Conservation (phyloP, 345 rosid species). For the Orychophragmus violaceus region DNA sequence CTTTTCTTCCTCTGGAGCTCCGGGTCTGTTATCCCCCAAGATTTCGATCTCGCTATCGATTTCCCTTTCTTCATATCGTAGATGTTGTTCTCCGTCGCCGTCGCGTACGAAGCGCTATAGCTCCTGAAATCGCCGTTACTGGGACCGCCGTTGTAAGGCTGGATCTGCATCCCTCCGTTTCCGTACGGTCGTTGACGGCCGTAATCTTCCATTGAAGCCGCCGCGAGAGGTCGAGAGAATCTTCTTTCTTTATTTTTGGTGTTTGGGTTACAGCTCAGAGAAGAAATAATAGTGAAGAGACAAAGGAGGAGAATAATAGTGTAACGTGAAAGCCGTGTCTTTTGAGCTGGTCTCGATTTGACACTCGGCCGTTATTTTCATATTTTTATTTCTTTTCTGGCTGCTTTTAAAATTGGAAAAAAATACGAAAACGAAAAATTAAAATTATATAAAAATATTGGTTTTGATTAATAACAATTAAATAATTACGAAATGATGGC, state of each 20-base stretch:
- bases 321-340: conserved; percentile 11
- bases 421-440: no score
- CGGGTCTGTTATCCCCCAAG: conserved; percentile 62
- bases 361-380: background rate
- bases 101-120: conserved; percentile 55
- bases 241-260: background rate
- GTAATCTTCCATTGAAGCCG: conserved; percentile 56
- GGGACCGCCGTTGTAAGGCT: conserved; percentile 43
- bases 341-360: conserved; percentile 28
- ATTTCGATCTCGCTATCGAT: conserved; percentile 45
- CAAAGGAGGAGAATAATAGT: background rate
- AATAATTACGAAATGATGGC: no score
- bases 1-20: conserved; percentile 93
- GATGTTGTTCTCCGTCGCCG: conserved; percentile 28
- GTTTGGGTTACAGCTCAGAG: conserved; percentile 23
- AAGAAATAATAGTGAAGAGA: conserved; percentile 14
- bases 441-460: no score
- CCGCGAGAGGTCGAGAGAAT: background rate
- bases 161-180: conserved; percentile 48
- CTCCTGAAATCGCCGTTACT: conserved; percentile 47
- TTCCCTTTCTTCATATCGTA: conserved; percentile 51
- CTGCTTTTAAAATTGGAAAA: background rate
- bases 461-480: no score
- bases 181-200: conserved; percentile 52
- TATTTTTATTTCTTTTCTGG: background rate